Evolutionary conservation across 176 grass and related monocot genomes (phyloP).

Genomic region (Themeda triandra): DNA sequence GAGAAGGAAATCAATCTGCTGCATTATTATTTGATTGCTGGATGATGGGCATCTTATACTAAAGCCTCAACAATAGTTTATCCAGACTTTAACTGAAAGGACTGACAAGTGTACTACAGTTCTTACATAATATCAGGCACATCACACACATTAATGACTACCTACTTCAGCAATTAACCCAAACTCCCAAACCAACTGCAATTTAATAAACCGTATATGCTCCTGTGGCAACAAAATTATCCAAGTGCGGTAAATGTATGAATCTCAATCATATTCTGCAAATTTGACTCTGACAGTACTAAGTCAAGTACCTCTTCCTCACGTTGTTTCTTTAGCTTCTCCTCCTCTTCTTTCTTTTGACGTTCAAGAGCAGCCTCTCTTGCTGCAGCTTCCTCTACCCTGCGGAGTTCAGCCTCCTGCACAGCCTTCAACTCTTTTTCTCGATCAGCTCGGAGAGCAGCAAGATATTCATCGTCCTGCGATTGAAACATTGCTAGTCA

Average conservation of each 20-base stretch:
- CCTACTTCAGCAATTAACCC: background rate
- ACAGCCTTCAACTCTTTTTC: slow-evolving; percentile 85
- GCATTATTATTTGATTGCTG: background rate
- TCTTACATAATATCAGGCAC: background rate
- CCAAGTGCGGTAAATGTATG: background rate
- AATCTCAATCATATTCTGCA: background rate
- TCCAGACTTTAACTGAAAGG: background rate
- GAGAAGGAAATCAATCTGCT: slow-evolving; percentile 5
- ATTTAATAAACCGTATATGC: slow-evolving; percentile 2
- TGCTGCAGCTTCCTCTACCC: slow-evolving; percentile 50
- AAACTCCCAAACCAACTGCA: background rate
- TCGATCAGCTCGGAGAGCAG: slow-evolving; percentile 77
- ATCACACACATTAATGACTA: background rate
- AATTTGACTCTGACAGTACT: slow-evolving; percentile 21
- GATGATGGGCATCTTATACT: background rate
- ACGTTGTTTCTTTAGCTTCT: slow-evolving; percentile 68
- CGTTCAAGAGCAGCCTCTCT: slow-evolving; percentile 62
- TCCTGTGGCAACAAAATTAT: background rate
- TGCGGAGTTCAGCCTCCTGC: slow-evolving; percentile 63
- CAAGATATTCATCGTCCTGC: slow-evolving; percentile 92
- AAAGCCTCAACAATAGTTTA: background rate
- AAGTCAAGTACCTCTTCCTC: slow-evolving; percentile 77
- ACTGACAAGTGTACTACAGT: background rate
- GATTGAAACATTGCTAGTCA: slow-evolving; percentile 22
- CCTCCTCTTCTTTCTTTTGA: slow-evolving; percentile 68